Base-by-base conservation (phyloP, 2,329 filamentous ascomycete species). In the Pseudocercospora musae region DNA sequence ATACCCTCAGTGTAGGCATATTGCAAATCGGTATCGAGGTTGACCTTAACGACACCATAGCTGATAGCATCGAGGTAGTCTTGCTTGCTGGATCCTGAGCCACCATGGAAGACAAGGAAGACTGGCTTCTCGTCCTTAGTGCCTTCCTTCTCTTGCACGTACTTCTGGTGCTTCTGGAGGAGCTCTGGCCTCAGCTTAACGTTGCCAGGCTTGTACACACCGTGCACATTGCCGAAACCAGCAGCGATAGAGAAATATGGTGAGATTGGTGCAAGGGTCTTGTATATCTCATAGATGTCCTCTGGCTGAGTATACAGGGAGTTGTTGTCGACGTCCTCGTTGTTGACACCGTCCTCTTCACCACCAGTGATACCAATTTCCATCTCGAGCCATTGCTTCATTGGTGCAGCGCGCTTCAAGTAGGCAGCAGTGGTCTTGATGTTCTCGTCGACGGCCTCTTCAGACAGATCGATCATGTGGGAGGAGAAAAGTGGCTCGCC, bases 371-470 rank as follows among this genome's bases (percentile, higher is more conserved):
- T 96, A 77, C 90, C 91, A 69, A 96, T 92, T 81, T 92, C 89
- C 94, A 98, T 99, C 87, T 99, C 95, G 71, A 99, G 87, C 92
- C 92, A 98, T 81, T 97, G 92, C 86, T 96, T 96, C 91, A 97
- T 92, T 73, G 93, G 92, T 55, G 92, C 92, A 76, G 90, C 91
- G 72, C 94, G 90, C 87, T 96, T 89, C 68, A 98, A 87, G 85
- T 99, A 97, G 79, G 89, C 87, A 77, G 90, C 91, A 65, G 94
- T 98, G 76, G 91, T 97, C 76, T 89, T 78, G 74, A 99, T 89
- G 87, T 99, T 98, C 81, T 85, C 92, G 65, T 95, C 86, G 69
- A 96, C 90, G 44, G 86, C 77, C 84, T 98, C 94, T 84, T 97
- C 95, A 25, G 90, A 95, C 73, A 97, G 82, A 80, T 99, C 95